Evolutionary conservation across 768 basidiomycete genomes (phyloP).

Genomic region (Crassisporium funariophilum): DNA sequence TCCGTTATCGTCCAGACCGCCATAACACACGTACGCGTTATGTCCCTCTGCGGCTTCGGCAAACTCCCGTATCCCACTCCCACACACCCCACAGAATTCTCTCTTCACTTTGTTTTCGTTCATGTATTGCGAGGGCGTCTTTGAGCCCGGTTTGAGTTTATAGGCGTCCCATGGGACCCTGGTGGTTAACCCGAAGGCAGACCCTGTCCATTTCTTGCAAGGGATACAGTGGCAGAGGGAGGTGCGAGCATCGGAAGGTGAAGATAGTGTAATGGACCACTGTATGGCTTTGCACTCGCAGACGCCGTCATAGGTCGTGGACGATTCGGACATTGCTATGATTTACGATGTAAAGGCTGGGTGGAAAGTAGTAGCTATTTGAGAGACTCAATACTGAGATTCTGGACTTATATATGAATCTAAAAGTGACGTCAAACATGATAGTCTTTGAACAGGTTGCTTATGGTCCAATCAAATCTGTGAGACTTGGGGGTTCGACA

Average conservation of each 20-base stretch:
- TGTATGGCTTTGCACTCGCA: too few species aligned
- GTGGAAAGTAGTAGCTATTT: too few species aligned
- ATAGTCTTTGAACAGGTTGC: too few species aligned
- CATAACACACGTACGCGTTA: constrained; percentile 9
- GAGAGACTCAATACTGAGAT: too few species aligned
- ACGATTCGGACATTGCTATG: too few species aligned
- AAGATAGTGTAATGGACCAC: too few species aligned
- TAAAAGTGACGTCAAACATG: too few species aligned
- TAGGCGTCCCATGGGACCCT: constrained; percentile 9
- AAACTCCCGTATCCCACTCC: constrained; percentile 6
- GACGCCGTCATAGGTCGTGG: too few species aligned
- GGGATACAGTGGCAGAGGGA: constrained; percentile 6
- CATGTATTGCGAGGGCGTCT: constrained; percentile 1
- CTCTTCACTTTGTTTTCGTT: constrained; percentile 3
- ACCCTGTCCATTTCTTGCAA: constrained; percentile 10
- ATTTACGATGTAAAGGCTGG: too few species aligned
- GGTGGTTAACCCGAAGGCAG: constrained; percentile 4
- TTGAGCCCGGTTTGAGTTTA: constrained; percentile 1
- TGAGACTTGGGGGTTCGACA: too few species aligned
- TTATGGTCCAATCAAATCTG: too few species aligned
- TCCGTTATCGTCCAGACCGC: constrained; percentile 6
- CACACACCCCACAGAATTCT: constrained; percentile 8
- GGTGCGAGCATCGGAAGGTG: constrained; percentile 4
- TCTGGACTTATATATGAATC: too few species aligned
- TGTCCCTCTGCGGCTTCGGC: constrained; percentile 7